Evolutionary conservation across 1,284 basidiomycete genomes (phyloP).

Genomic region (Xerocomus nothofagi): DNA sequence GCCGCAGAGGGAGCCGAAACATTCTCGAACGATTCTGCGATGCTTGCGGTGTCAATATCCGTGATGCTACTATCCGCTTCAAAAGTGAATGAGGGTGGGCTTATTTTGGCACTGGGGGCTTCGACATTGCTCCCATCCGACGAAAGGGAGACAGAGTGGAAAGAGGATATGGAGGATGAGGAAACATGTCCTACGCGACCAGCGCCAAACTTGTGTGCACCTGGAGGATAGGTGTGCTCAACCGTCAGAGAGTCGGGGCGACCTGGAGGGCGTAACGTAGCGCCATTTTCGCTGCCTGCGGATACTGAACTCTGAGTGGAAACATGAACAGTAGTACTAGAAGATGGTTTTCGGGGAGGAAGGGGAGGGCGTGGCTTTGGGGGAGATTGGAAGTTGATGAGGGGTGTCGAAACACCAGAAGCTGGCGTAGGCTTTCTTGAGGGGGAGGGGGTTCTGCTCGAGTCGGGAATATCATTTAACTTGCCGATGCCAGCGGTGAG

Average conservation of each 20-base stretch:
- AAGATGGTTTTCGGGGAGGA: conserved; percentile 65
- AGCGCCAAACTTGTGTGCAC: conserved; percentile 38
- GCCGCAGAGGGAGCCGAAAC: conserved; percentile 49
- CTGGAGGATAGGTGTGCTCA: conserved; percentile 56
- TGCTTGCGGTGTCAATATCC: conserved; percentile 55
- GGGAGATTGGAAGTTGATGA: conserved; percentile 58
- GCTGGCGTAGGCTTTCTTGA: conserved; percentile 10
- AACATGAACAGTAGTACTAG: conserved; percentile 41
- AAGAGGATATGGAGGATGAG: conserved; percentile 73
- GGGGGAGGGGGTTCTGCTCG: conserved; percentile 24
- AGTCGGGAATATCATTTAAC: conserved; percentile 30
- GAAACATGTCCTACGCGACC: conserved; percentile 50
- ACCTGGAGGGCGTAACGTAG: conserved; percentile 34
- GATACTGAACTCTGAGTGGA: conserved; percentile 32
- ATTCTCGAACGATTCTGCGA: conserved; percentile 71
- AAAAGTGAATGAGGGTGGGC: conserved; percentile 44
- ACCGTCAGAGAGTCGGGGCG: conserved; percentile 48
- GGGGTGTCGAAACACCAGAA: conserved; percentile 35
- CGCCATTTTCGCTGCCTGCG: conserved; percentile 13
- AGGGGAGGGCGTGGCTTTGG: conserved; percentile 50
- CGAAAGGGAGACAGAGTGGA: conserved; percentile 78
- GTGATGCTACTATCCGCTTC: conserved; percentile 39
- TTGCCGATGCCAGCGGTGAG: conserved; percentile 21
- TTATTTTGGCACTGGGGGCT: conserved; percentile 25
- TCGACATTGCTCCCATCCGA: conserved; percentile 56